These are phyloP conservation scores for Phytophthora niederhauseri DNA, from an alignment of 352 stramenopile genomes.

Conservation along the genomic window DNA sequence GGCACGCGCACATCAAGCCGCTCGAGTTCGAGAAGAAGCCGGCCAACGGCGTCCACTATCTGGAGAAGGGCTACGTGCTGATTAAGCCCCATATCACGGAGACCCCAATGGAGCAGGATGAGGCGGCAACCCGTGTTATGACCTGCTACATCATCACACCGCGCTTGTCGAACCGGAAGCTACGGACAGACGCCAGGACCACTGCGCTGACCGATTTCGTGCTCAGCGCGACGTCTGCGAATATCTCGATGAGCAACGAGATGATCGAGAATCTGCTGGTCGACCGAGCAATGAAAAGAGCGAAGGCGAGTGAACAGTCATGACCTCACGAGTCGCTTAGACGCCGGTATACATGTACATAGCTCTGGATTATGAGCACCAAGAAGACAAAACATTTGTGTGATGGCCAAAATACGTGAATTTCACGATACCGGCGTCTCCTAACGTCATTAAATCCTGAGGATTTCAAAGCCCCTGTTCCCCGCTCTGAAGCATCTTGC, in stretches of 20 bases:
- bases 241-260: constrained; percentile 48
- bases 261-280: constrained; percentile 57
- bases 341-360: background rate
- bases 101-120: constrained; percentile 7
- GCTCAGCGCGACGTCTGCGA: constrained; percentile 36
- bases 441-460: background rate
- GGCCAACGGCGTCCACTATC: constrained; percentile 39
- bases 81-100: constrained; percentile 41
- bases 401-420: background rate
- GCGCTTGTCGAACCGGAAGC: constrained; percentile 35
- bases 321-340: background rate
- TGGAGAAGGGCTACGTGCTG: constrained; percentile 65
- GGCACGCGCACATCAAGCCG: constrained; percentile 58
- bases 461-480: background rate
- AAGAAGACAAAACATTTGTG: background rate
- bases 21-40: constrained; percentile 55
- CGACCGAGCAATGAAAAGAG: background rate
- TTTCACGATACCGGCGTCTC: background rate
- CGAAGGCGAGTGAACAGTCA: background rate
- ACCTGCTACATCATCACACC: constrained; percentile 58
- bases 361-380: background rate
- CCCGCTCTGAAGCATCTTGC: background rate
- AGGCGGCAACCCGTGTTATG: constrained; percentile 47
- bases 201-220: constrained; percentile 51
- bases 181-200: constrained; percentile 35